Evolutionary conservation across 164 flowering plant genomes (phyloP), one percentile per base, ranked within the genome.

Genomic region (Liquidambar formosana): DNA sequence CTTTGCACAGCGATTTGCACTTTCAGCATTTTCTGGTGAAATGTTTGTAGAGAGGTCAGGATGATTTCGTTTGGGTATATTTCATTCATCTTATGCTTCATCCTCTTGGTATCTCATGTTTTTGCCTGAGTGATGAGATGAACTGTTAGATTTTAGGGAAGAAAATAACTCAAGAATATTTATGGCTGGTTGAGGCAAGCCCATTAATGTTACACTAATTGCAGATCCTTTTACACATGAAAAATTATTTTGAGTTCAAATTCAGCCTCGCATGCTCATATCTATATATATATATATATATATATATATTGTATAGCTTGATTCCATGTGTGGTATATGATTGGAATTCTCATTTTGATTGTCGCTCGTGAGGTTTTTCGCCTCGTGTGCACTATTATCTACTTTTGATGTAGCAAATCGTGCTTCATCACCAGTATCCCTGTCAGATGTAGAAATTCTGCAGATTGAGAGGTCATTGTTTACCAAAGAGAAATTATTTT

Each of bases 181-280:
- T 54, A 26, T 54, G 27, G 16, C 58, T 54, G 22, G 58, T 54
- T 54, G 16, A 54, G 58, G 58, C n/a, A 54, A 54, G 58, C 58
- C 54, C 54, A 16, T 51, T 51, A n/a, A 18, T 51, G 54, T 0
- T 5, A 22, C 4, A 0, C 8, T 54, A 1, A 54, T 22, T n/a
- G 12, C 1, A n/a, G 1, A 10, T 5, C 10, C 22, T 3, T 54
- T 54, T 21, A 19, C 21, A 23, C 26, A 23, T 21, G 10, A 8
- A 21, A 54, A 18, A 23, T 54, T 21, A n/a, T n/a, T 23, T 54
- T 21, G 13, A 10, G 13, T 54, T 54, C 11, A 54, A 23, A 33
- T 33, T 33, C 41, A 33, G 6, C 41, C 41, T 33, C 41, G n/a
- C n/a, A n/a, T n/a, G n/a, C n/a, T n/a, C n/a, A n/a, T n/a, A n/a